phyloP scores from a whole-genome alignment of 495 filamentous ascomycete species.

The Aspergillus coremiiformis region DNA sequence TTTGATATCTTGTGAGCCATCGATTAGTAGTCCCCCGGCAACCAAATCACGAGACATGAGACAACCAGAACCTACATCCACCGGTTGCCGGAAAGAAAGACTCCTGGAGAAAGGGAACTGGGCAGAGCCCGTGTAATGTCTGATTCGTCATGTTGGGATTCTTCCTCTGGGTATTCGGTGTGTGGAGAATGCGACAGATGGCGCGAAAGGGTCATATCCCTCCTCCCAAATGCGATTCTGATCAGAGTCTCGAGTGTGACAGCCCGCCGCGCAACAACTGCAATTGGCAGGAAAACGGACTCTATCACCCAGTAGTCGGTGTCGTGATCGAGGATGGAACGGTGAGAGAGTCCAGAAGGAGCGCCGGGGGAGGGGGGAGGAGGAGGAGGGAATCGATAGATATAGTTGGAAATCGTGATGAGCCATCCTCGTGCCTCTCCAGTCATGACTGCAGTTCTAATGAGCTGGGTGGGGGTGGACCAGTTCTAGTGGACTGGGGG shows the following conservation, averaged over 20 bases:
- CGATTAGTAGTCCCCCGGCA: constrained; percentile 2
- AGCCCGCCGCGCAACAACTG: constrained; percentile 13
- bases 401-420: constrained; percentile 13
- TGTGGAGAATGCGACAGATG: constrained; percentile 5
- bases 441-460: neutral
- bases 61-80: constrained; percentile 50
- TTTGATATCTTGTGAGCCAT: constrained; percentile 47
- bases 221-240: neutral
- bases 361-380: too few species aligned
- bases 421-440: neutral
- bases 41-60: neutral
- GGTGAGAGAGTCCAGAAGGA: constrained; percentile 1
- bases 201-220: constrained; percentile 12
- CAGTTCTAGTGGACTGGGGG: constrained; percentile 4
- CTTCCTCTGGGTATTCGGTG: neutral
- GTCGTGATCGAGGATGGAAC: neutral
- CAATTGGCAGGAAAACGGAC: constrained; percentile 4
- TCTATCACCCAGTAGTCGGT: neutral
- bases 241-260: neutral
- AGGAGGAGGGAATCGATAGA: constrained; percentile 11
- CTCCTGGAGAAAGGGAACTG: constrained; percentile 56
- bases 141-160: constrained; percentile 19
- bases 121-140: constrained; percentile 45
- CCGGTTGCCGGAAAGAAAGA: constrained; percentile 48
- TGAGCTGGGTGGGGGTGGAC: constrained; percentile 5